These are phyloP conservation scores for Capsicum chinense DNA, from an alignment of 257 asterid species.

Conservation along the genomic window DNA sequence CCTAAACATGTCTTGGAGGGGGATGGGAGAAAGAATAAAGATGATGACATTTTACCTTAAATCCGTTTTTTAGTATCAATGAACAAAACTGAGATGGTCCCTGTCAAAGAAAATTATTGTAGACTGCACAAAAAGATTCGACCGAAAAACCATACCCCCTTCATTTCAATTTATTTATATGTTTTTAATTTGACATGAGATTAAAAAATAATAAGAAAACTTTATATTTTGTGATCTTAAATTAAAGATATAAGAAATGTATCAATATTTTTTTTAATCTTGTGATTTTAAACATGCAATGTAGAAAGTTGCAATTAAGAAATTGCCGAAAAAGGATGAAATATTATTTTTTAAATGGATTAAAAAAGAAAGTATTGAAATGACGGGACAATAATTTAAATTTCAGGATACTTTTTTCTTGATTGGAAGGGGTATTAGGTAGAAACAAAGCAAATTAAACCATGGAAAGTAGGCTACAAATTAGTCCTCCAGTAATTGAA, in stretches of 20 bases:
- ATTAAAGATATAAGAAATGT: too few species aligned
- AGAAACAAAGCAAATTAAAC: neutral
- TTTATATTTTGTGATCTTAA: too few species aligned
- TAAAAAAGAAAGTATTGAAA: too few species aligned
- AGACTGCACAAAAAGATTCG: neutral
- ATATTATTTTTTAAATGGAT: too few species aligned
- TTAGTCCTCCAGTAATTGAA: neutral
- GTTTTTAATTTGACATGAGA: too few species aligned
- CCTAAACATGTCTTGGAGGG: neutral
- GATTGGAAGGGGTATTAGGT: neutral
- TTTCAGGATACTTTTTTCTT: neutral
- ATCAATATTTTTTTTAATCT: too few species aligned
- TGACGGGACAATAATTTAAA: neutral
- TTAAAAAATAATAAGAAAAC: too few species aligned
- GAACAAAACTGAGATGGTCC: neutral
- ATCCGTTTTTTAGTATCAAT: neutral
- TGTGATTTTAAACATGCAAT: too few species aligned
- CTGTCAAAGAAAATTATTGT: neutral
- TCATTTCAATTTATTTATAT: too few species aligned
- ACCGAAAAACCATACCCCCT: neutral
- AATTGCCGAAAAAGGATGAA: too few species aligned
- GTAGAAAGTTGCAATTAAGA: too few species aligned
- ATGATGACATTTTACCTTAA: slow-evolving; percentile 22
- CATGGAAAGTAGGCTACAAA: neutral
- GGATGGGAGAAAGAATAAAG: neutral